phyloP scores from a whole-genome alignment of 495 filamentous ascomycete species.

The Penicillium daleae region DNA sequence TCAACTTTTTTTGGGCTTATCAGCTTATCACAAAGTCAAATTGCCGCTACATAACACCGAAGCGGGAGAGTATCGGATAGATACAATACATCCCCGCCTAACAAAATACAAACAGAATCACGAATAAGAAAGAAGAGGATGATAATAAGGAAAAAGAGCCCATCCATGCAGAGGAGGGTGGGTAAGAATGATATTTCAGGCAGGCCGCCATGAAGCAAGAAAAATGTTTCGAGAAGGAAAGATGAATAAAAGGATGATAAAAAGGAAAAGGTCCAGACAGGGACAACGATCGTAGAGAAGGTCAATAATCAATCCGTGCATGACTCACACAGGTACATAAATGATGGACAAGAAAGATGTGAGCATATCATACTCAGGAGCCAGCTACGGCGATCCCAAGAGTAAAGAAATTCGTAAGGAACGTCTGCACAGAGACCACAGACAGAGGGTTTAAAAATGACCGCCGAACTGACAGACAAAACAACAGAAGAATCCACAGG shows the following conservation, averaged over 20 bases:
- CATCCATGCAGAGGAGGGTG: slow-evolving; percentile 30
- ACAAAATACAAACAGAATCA: slow-evolving; percentile 23
- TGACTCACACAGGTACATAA: slow-evolving; percentile 41
- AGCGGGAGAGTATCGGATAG: slow-evolving; percentile 10
- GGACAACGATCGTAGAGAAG: slow-evolving; percentile 37
- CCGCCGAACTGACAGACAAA: slow-evolving; percentile 21
- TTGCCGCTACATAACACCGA: slow-evolving; percentile 23
- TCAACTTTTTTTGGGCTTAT: slow-evolving; percentile 24
- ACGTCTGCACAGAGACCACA: slow-evolving; percentile 26
- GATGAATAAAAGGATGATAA: slow-evolving; percentile 12
- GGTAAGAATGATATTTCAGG: slow-evolving; percentile 30
- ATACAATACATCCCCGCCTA: slow-evolving; percentile 15
- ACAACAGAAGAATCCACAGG: slow-evolving; percentile 29
- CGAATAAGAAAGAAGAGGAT: slow-evolving; percentile 24
- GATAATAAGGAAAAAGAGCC: slow-evolving; percentile 18
- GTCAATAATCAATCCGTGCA: slow-evolving; percentile 38
- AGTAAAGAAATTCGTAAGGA: slow-evolving; percentile 51
- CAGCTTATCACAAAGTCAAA: slow-evolving; percentile 26
- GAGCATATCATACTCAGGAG: slow-evolving; percentile 44
- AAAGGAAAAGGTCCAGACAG: slow-evolving; percentile 18
- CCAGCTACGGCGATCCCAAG: slow-evolving; percentile 30
- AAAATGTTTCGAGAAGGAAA: slow-evolving; percentile 9
- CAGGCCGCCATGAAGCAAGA: slow-evolving; percentile 19
- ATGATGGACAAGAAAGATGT: slow-evolving; percentile 43
- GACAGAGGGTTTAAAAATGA: slow-evolving; percentile 13